phyloP scores from a whole-genome alignment of 108 stramenopile species.

The Fragilaria crotonensis region DNA sequence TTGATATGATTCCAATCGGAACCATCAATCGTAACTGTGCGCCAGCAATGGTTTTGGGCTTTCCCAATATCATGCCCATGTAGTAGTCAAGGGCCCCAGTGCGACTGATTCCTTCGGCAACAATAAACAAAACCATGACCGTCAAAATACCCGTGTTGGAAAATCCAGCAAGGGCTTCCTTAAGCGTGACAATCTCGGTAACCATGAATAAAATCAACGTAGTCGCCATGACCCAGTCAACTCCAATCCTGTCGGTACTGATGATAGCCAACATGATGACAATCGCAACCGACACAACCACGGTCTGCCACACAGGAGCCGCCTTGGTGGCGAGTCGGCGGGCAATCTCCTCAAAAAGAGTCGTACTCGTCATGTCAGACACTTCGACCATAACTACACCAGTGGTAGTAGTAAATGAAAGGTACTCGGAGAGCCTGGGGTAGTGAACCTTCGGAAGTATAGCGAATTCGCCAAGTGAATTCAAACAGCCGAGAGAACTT shows the following conservation, averaged over 20 bases:
- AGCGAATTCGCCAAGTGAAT: no score
- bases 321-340: no score
- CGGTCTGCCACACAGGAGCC: not conserved
- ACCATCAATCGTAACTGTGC: conserved; percentile 74
- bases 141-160: conserved; percentile 74
- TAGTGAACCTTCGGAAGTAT: no score
- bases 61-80: conserved; percentile 74
- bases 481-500: no score
- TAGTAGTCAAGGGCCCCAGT: conserved; percentile 87
- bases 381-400: no score
- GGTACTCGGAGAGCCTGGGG: no score
- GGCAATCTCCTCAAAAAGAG: no score
- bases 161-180: conserved; percentile 74
- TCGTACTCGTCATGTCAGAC: no score
- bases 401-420: no score
- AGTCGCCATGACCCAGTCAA: conserved; percentile 62
- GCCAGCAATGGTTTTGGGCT: conserved; percentile 39
- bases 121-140: conserved; percentile 78
- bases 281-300: conserved; percentile 31
- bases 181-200: conserved; percentile 50
- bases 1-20: conserved; percentile 53
- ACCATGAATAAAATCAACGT: conserved; percentile 70
- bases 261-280: conserved; percentile 58
- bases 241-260: conserved; percentile 58
- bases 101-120: conserved; percentile 71